Evolutionary conservation across 2,329 filamentous ascomycete species (phyloP), one percentile per base, ranked within the genome.

Genomic region (Colletotrichum sojae): DNA sequence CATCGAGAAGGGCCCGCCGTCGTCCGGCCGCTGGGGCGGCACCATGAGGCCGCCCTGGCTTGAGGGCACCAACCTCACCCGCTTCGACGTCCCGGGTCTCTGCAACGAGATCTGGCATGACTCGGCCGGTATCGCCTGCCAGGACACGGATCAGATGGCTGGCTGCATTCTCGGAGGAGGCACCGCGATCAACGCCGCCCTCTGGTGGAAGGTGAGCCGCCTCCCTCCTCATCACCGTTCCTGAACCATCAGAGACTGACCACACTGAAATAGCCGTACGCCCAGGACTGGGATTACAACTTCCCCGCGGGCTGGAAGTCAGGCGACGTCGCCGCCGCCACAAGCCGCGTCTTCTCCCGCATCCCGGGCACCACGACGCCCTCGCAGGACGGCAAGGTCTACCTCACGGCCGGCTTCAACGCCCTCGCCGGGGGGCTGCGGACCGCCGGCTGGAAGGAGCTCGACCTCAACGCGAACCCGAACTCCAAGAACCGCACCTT

Each of bases 231-330:
- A 18, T 57, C 12, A 0, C 4, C 48, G 2, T 56, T 55, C 66
- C 73, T 4, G 10, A 4, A 16, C 4, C 4, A 31, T 6, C 43
- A 40, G 5, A 18, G 15, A 27, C 62, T 69, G 4, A 69, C 31
- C 1, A 4, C 2, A 15, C 1, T 4, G 2, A 22, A 22, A 22
- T 4, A 85, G 81, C 87, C 92, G 0, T 87, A 90, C 69, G 83
- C 86, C 5, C 77, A 81, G 8, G 92, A 94, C 76, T 94, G 91
- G 83, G 90, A 94, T 76, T 85, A 87, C 76, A 91, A 92, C 77
- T 94, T 92, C 81, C 92, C 92, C 1, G 72, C 81, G 2, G 92
- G 91, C 36, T 94, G 92, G 92, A 90, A 91, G 78, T 84, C 88
- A 18, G 76, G 80, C 6, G 90, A 94, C 73, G 86, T 94, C 76